Evolutionary conservation across 129 eudicot genomes (phyloP).

Genomic region (Arctium lappa): DNA sequence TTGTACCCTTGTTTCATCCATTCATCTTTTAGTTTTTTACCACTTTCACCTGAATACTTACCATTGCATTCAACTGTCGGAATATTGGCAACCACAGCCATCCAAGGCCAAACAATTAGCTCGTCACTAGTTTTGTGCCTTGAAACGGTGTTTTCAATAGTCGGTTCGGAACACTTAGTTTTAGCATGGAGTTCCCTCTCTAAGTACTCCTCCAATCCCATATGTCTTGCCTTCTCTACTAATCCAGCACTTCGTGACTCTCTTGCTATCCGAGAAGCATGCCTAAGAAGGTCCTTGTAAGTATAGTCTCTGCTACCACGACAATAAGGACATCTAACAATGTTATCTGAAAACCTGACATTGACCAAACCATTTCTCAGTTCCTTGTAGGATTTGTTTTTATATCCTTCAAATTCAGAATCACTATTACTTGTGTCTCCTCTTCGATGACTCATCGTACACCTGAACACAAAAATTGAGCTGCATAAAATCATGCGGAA

Average conservation of each 20-base stretch:
- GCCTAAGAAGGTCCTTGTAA: constrained; percentile 47
- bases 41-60: constrained; percentile 54
- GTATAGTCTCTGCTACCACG: constrained; percentile 38
- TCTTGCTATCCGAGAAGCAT: constrained; percentile 57
- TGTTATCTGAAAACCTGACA: constrained; percentile 23
- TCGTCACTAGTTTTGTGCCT: constrained; percentile 31
- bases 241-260: constrained; percentile 28
- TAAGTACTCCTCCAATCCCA: constrained; percentile 49
- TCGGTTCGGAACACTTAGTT: constrained; percentile 6
- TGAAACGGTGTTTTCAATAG: neutral
- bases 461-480: constrained; percentile 6
- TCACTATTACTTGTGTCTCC: constrained; percentile 24
- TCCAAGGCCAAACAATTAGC: constrained; percentile 70
- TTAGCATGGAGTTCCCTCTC: constrained; percentile 15
- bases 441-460: constrained; percentile 36
- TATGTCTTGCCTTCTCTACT: constrained; percentile 54
- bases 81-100: constrained; percentile 66
- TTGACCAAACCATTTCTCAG: constrained; percentile 31
- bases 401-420: constrained; percentile 41
- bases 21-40: constrained; percentile 48
- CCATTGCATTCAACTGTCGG: constrained; percentile 36
- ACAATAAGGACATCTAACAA: constrained; percentile 58
- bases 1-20: constrained; percentile 56
- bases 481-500: neutral
- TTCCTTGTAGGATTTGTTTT: constrained; percentile 37